A percentile compares a stretch with the other conserved stretches of the same genome.
Conservation (phyloP, 2,329 filamentous ascomycete genomes). For the Colletotrichum brevisporum region DNA sequence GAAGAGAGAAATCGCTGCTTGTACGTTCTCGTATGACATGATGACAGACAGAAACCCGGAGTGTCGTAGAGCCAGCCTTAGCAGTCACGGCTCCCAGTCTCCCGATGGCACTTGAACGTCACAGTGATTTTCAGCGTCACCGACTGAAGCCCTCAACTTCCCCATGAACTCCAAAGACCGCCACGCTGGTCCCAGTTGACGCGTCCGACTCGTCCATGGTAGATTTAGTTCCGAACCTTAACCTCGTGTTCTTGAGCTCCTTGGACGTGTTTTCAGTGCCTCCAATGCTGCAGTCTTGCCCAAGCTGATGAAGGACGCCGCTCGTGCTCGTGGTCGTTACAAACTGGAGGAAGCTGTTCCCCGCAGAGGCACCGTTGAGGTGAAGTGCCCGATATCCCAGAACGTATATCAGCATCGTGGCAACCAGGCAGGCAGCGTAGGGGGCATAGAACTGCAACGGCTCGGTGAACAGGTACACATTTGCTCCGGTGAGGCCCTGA, state of each 20-base stretch:
- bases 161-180: background rate
- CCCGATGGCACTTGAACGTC: background rate
- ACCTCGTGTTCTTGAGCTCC: background rate
- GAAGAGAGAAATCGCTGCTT: too few relatives aligned
- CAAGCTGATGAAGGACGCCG: background rate
- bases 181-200: background rate
- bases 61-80: too few relatives aligned
- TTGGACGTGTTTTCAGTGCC: background rate
- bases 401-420: background rate
- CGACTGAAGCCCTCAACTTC: background rate
- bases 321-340: conserved; percentile 12
- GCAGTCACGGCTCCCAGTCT: too few relatives aligned
- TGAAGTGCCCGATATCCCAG: background rate
- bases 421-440: conserved; percentile 11
- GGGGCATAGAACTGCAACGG: conserved; percentile 9
- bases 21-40: too few relatives aligned
- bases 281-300: background rate
- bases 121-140: background rate
- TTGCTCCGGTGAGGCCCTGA: background rate
- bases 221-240: background rate
- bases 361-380: conserved; percentile 1
- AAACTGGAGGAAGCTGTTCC: conserved; percentile 6
- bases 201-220: background rate
- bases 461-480: background rate
- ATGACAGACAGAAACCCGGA: too few relatives aligned